Evolutionary conservation across 2,329 filamentous ascomycete genomes (phyloP), one percentile per base, ranked within the genome.

Genomic region (Massarina eburnea): DNA sequence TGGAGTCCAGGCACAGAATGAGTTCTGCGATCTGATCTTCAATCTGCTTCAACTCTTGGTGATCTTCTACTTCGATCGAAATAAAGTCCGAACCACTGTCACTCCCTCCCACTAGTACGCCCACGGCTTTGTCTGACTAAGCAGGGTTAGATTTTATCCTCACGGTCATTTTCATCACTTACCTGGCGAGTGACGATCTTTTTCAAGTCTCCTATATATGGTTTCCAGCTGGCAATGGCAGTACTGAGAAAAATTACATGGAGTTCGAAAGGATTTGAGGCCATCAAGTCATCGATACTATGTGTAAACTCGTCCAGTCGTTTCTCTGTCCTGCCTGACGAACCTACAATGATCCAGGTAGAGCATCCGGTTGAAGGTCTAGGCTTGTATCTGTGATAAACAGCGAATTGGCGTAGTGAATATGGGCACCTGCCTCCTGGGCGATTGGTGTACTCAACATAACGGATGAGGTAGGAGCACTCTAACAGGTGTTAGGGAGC

Each of bases 231-330:
- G 5, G 45, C 38, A 21, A 61, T 56, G 2, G 47, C 53, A 14
- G 46, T 54, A 24, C 56, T 48, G 1, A 61, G 40, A 18, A 62
- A 57, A 4, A 58, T 55, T 6, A 47, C 39, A 29, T 62, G 59
- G 2, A 62, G 45, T 19, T 61, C 59, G n/a, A 62, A 58, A 1
- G 59, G 59, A 46, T 60, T 56, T 2, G 49, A 29, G 3, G 21
- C 33, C 15, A 21, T 37, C 10, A 50, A 12, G 34, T 49, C 43
- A 2, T 47, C 39, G 18, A 43, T 49, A 14, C 41, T 48, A 18
- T 41, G 33, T 3, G 46, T 48, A 17, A 48, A 53, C 10, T 37
- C 18, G 24, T 53, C 50, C 18, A 53, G 30, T 9, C 34, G 38
- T 10, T 27, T 40, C 21, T 54, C 45, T 3, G 48, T 47, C 22